phyloP scores from a whole-genome alignment of 495 filamentous ascomycete genomes.

The Wilcoxina mikolae region DNA sequence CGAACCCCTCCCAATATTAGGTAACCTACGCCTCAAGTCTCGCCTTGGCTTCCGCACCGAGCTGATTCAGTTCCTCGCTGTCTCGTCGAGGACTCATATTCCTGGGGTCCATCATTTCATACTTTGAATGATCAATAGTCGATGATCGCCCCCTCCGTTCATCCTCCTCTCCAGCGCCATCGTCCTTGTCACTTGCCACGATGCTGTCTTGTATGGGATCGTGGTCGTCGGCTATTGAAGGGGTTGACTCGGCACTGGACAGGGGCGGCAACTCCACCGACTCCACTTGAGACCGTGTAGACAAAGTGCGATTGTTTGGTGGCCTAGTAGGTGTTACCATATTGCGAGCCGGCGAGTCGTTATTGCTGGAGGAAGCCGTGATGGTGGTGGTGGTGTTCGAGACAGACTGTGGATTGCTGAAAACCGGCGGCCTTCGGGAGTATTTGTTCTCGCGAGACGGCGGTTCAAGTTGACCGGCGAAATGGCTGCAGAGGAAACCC shows the following conservation, averaged over 20 bases:
- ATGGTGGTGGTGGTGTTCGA: no score
- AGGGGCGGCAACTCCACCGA: constrained; percentile 22
- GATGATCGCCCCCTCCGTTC: constrained; percentile 25
- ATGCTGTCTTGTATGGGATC: constrained; percentile 19
- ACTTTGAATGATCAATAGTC: constrained; percentile 17
- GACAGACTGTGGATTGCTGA: no score
- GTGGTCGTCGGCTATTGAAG: constrained; percentile 26
- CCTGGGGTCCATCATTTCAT: constrained; percentile 70
- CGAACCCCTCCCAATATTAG: neutral
- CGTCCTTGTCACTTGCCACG: constrained; percentile 7
- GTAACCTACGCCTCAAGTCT: constrained; percentile 43
- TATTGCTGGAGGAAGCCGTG: constrained; percentile 2
- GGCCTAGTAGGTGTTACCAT: constrained; percentile 22
- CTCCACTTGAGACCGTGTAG: constrained; percentile 23
- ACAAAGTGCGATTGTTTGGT: constrained; percentile 22
- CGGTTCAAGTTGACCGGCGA: neutral
- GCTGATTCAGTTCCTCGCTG: constrained; percentile 69
- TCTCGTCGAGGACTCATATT: constrained; percentile 90
- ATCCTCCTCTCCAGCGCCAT: constrained; percentile 14
- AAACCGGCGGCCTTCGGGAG: neutral
- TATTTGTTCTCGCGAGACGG: neutral
- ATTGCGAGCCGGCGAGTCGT: neutral
- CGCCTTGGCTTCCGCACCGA: constrained; percentile 64
- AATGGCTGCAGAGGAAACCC: neutral
- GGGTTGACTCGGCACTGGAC: constrained; percentile 23